phyloP scores from a whole-genome alignment of 441 rosid genomes.

The Pelargonium citronellum region DNA sequence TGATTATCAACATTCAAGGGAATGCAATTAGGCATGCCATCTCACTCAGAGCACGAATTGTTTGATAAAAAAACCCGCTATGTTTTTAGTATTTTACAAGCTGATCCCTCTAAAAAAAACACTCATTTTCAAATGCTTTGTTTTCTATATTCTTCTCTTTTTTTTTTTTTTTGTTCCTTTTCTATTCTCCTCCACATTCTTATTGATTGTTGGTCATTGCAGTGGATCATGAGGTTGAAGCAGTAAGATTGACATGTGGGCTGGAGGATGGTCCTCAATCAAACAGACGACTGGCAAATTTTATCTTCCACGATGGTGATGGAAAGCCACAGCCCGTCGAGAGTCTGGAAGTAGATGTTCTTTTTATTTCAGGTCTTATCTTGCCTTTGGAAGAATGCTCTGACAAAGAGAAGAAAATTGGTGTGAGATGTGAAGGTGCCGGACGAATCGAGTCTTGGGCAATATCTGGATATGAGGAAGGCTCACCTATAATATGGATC shows the following conservation, averaged over 20 bases:
- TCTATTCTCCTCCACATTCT: not conserved
- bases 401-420: conserved; percentile 39
- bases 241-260: conserved; percentile 28
- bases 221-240: conserved; percentile 24
- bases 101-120: no score
- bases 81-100: no score
- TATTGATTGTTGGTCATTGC: not conserved
- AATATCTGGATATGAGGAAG: conserved; percentile 81
- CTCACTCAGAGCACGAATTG: no score
- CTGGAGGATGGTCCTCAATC: conserved; percentile 34
- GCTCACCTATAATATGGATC: conserved; percentile 63
- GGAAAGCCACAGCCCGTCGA: conserved; percentile 48
- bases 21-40: no score
- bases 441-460: conserved; percentile 63
- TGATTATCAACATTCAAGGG: not conserved
- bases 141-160: not conserved
- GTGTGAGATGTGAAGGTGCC: conserved; percentile 51
- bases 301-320: conserved; percentile 41
- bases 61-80: no score
- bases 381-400: conserved; percentile 45
- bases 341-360: conserved; percentile 57
- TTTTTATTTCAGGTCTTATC: conserved; percentile 56
- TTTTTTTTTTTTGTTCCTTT: not conserved
- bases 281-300: conserved; percentile 61
- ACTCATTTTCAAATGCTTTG: not conserved